phyloP scores from a whole-genome alignment of 2,329 filamentous ascomycete genomes.

The Shiraia sp. region DNA sequence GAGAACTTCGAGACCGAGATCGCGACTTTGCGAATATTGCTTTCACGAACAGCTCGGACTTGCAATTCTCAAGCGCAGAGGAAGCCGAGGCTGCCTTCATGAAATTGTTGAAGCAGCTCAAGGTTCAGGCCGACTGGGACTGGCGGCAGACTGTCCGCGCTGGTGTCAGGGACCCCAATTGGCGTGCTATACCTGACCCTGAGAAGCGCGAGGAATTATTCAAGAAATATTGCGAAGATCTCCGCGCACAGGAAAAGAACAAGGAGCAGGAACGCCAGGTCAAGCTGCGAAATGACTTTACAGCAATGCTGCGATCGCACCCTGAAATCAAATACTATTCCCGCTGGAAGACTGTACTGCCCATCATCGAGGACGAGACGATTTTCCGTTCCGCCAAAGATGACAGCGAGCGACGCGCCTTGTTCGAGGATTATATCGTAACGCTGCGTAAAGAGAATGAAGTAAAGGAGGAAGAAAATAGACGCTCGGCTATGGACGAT shows the following conservation, averaged over 20 bases:
- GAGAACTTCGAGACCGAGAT: slow-evolving; percentile 50
- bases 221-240: slow-evolving; percentile 90
- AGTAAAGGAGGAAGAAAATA: slow-evolving; percentile 72
- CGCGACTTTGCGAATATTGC: slow-evolving; percentile 50
- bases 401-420: slow-evolving; percentile 81
- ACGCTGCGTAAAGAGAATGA: slow-evolving; percentile 80
- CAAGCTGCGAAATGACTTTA: slow-evolving; percentile 92
- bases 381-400: slow-evolving; percentile 90
- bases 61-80: slow-evolving; percentile 60
- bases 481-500: slow-evolving; percentile 82
- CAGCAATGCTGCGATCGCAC: slow-evolving; percentile 92
- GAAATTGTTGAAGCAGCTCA: slow-evolving; percentile 83
- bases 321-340: slow-evolving; percentile 97
- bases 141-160: slow-evolving; percentile 89
- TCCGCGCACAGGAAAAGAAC: slow-evolving; percentile 90
- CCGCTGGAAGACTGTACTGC: slow-evolving; percentile 92
- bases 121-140: slow-evolving; percentile 86
- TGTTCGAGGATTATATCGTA: slow-evolving; percentile 91
- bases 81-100: slow-evolving; percentile 92
- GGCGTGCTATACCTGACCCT: slow-evolving; percentile 88
- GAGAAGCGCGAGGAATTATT: slow-evolving; percentile 89
- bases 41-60: slow-evolving; percentile 58
- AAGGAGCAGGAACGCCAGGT: slow-evolving; percentile 89
- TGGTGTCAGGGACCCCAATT: slow-evolving; percentile 88
- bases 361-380: slow-evolving; percentile 92